Conservation (phyloP, 2,329 filamentous ascomycete species). For the Aspergillus puulaauensis region DNA sequence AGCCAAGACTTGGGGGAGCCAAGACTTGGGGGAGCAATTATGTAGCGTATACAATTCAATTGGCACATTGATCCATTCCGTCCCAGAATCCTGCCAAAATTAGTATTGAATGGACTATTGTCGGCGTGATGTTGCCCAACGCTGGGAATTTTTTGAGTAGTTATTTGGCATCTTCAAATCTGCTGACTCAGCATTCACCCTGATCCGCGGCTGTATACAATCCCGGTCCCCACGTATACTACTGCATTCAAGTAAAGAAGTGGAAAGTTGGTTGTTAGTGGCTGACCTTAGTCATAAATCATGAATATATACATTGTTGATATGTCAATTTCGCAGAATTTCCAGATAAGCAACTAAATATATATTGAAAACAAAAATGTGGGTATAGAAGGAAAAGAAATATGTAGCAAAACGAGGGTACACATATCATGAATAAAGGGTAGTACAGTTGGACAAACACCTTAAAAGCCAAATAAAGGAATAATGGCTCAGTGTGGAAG, state of each 20-base stretch:
- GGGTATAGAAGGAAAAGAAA: neutral
- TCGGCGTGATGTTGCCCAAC: neutral
- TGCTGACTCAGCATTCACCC: conserved; percentile 1
- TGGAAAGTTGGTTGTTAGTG: neutral
- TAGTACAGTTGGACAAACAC: neutral
- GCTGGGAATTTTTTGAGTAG: neutral
- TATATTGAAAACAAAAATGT: neutral
- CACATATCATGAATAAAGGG: neutral
- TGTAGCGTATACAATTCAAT: neutral
- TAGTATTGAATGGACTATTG: neutral
- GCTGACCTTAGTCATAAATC: neutral
- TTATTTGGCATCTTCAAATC: conserved; percentile 3
- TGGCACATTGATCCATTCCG: neutral
- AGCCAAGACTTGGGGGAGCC: neutral
- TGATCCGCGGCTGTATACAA: too few relatives aligned
- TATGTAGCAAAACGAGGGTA: neutral
- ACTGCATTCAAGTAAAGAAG: neutral
- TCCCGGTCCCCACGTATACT: neutral
- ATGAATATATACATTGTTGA: conserved; percentile 4
- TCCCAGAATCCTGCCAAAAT: neutral
- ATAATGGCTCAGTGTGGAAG: neutral
- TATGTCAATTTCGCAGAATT: neutral
- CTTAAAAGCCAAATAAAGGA: neutral
- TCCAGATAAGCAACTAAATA: neutral
- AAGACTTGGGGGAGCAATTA: neutral